Evolutionary conservation across 2,329 filamentous ascomycete genomes (phyloP), one percentile per base, ranked within the genome.

Genomic region (Camptophora hylomeconis): DNA sequence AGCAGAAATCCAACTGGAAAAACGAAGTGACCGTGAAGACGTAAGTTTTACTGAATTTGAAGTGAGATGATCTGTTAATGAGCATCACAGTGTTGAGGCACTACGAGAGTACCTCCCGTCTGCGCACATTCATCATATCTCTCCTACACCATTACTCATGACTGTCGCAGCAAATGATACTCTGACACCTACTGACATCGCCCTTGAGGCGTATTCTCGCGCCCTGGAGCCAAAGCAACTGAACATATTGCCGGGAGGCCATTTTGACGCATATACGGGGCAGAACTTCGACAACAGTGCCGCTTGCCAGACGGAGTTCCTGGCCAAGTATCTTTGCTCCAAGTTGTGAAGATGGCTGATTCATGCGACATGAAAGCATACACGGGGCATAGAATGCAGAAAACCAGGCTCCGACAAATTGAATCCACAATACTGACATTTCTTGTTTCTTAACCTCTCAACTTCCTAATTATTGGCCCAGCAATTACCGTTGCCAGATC

Each of bases 201-300:
- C 50, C n/a, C 32, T 59, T 5, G 47, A 46, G 24, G 50, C 54
- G 8, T 58, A 48, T 32, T 37, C 40, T n/a, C 42, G 46, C 5
- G 57, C 55, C 2, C 31, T 39, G 17, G 55, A 59, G 38, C 55
- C 54, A 11, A 60, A 60, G 38, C 41, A 54, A 31, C 39, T 60
- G 26, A 40, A 49, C 8, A 38, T 54, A 12, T 28, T 59, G 14
- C 42, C 47, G 6, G 48, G 51, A n/a, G 55, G 51, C 3, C 57
- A 60, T 44, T 60, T 58, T 39, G 55, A 56, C 32, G 46, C 35
- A 7, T 59, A 56, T 30, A 43, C 49, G 26, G 52, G 52, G 3
- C 26, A 30, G 2, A 29, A 31, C 8, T 41, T 41, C 33, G 38
- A 40, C 18, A 33, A 32, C 20, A 53, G 53, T 31, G 40, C 49